Conservation (phyloP, 2,329 filamentous ascomycete genomes). For the Trichoderma sp. region DNA sequence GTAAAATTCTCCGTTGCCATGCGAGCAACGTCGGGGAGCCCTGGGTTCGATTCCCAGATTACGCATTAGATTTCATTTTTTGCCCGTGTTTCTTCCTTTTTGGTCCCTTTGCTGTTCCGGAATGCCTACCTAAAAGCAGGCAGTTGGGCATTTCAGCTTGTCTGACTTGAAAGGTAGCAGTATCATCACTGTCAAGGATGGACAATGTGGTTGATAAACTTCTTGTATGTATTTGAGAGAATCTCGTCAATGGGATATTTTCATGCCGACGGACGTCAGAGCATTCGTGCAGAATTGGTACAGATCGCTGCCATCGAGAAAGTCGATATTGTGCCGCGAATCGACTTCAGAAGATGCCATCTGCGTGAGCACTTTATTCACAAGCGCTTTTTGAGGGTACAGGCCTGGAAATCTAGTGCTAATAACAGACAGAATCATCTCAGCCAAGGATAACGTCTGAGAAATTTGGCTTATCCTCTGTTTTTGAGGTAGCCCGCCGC, state of each 20-base stretch:
- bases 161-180: neutral
- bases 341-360: neutral
- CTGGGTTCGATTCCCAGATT: conserved; percentile 22
- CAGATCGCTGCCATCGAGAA: conserved; percentile 9
- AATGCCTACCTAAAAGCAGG: neutral
- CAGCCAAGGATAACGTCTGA: neutral
- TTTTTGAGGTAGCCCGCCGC: neutral
- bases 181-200: neutral
- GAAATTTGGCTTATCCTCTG: neutral
- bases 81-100: neutral
- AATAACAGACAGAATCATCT: neutral
- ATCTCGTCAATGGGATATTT: neutral
- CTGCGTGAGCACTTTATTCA: neutral
- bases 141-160: neutral
- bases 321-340: neutral
- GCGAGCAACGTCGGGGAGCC: conserved; percentile 21
- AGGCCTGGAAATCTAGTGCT: conserved; percentile 5
- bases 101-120: neutral
- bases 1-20: conserved; percentile 22
- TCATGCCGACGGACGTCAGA: neutral
- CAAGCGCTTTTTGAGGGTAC: neutral
- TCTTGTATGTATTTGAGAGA: neutral
- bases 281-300: conserved; percentile 11
- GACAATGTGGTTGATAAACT: neutral
- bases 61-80: conserved; percentile 6